Conservation (phyloP, 106 monocot genomes). For the Dendrobium catenatum region DNA sequence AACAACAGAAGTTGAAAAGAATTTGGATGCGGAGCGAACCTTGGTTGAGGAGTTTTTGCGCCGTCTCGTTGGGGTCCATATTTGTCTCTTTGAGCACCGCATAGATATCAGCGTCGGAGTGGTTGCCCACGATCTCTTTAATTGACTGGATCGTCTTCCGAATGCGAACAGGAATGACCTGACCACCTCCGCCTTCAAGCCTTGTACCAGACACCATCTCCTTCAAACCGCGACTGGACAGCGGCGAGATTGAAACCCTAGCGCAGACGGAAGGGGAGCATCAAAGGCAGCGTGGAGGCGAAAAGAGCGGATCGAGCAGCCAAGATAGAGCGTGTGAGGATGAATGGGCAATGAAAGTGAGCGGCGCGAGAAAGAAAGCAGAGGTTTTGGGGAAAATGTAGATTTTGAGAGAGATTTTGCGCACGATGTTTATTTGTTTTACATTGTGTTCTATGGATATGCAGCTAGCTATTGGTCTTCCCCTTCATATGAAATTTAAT, state of each 20-base stretch:
- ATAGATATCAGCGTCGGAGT: slow-evolving; percentile 74
- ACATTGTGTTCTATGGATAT: no score
- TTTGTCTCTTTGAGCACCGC: slow-evolving; percentile 58
- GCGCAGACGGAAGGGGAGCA: neutral
- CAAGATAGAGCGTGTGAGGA: neutral
- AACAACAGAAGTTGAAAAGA: neutral
- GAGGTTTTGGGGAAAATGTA: no score
- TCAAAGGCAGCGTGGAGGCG: neutral
- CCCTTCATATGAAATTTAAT: no score
- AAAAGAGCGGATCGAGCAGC: neutral
- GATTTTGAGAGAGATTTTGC: no score
- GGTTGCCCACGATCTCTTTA: slow-evolving; percentile 70
- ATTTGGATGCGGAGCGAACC: slow-evolving; percentile 15
- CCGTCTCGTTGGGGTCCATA: slow-evolving; percentile 87
- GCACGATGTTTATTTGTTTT: no score
- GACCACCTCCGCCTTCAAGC: neutral
- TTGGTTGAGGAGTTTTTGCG: slow-evolving; percentile 69
- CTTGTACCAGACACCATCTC: slow-evolving; percentile 1
- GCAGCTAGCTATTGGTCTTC: no score
- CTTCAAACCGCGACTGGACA: neutral
- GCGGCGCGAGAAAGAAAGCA: neutral
- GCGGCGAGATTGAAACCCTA: slow-evolving; percentile 2
- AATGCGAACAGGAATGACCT: neutral
- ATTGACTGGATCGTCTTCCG: slow-evolving; percentile 54
- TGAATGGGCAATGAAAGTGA: neutral